Evolutionary conservation across 2,329 filamentous ascomycete species (phyloP), one percentile per base, ranked within the genome.

Genomic region (Penicillium janthinellum): DNA sequence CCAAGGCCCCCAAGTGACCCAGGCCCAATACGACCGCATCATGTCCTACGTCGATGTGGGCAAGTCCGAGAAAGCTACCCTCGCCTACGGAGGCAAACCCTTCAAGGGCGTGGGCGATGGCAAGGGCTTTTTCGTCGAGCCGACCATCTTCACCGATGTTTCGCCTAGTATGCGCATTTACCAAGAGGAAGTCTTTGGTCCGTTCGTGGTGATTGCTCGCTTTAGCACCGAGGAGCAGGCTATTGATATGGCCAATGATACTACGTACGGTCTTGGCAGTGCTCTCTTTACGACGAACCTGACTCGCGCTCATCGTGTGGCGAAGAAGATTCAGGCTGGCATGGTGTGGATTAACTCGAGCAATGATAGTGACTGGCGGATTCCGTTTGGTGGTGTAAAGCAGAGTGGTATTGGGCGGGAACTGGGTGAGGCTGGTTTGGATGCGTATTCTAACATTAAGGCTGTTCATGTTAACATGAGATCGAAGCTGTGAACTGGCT

Each of bases 331-430:
- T 14, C 72, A 77, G 61, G 72, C 75, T 6, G 76, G 76, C 55
- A 77, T 75, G 72, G 76, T 78, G 4, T 78, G 75, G 73, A 72
- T 78, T 41, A 78, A 78, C 61, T 76, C 71, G 37, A 74, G 69
- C 58, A 72, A 73, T 52, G 74, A 77, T 53, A 72, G 70, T 37
- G 73, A 78, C 56, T 71, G 70, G 60, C 64, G 72, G 1, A 72
- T 76, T 54, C 73, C 75, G 0, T 77, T 75, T 56, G 76, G 75
- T 49, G 76, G 76, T 22, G 81, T 83, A 10, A 85, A 85, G 73
- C 80, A 83, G 72, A 80, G 76, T 64, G 83, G 83, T 4, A 84
- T 84, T 67, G 83, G 83, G 17, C 70, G 82, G 41, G 83, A 85
- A 70, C 69, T 84, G 28, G 83, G 83, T 3, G 81, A 84, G 70